Base-by-base conservation (phyloP, 352 stramenopile species). In the Globisporangium takayamanum region DNA sequence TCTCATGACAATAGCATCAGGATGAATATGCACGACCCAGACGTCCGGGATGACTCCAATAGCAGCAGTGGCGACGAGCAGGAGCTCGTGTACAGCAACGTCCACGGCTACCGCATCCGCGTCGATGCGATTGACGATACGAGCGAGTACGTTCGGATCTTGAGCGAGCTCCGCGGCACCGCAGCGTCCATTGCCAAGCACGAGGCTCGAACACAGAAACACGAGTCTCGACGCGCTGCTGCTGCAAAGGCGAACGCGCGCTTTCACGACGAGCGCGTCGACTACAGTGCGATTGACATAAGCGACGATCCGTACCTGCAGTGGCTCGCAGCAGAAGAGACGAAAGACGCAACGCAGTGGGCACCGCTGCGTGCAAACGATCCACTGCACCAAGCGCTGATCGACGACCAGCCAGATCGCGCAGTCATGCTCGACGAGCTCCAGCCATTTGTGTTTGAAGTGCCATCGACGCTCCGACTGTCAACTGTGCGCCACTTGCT, bases 21-120 rank as follows among this genome's bases (percentile, higher is more conserved):
- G 22, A 22, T 8, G 30, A 36, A 36, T 8, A 8, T 2, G 8
- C 30, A 10, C 5, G 30, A 36, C 30, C 30, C 30, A 36, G 30
- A 36, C 30, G 30, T 8, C 30, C 30, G 8, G 5, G 30, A 39
- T 12, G 33, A 5, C 1, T 12, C 5, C 6, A 12, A 12, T 5
- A 33, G 28, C 28, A 44, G 8, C 41, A 46, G 18, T 18, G 14
- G 15, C 41, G 41, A 46, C 41, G 30, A 26, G 11, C 16, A 6
- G 4, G 33, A 33, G 50, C 41, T 46, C 41, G 41, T 46, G 25
- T 95, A 90, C 63, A 95, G 85, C 59, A 93, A 93, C 26, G 62
- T 93, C 1, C 85, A 93, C 51, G 85, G 85, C 0, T 78, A 89
- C 54, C 80, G 85, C 5, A 92, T 95, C 54, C 74, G 58, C 5